These are phyloP conservation scores for Saturnispora bothae DNA, from an alignment of 805 yeast species.

Conservation along the genomic window DNA sequence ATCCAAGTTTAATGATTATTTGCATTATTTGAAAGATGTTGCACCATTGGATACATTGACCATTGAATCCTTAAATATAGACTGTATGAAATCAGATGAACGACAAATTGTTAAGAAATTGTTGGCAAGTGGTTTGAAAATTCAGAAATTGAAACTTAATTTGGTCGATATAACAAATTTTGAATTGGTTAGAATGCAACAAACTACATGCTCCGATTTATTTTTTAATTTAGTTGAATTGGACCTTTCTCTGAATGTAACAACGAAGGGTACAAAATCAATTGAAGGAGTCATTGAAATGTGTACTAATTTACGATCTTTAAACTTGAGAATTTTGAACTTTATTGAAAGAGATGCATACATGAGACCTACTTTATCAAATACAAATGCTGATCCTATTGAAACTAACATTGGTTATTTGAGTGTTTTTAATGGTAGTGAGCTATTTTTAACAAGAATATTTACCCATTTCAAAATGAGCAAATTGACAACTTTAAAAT, in stretches of 20 bases:
- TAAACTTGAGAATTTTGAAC: neutral
- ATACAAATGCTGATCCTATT: too few species aligned
- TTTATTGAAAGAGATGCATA: neutral
- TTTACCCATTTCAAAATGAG: slow-evolving; percentile 5
- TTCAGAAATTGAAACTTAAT: slow-evolving; percentile 2
- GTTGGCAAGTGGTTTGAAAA: slow-evolving; percentile 6
- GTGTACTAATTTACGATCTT: slow-evolving; percentile 2
- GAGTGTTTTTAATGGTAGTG: neutral
- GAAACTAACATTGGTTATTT: neutral
- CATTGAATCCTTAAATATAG: slow-evolving; percentile 2
- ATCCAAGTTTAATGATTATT: slow-evolving; percentile 1
- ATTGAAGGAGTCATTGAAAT: slow-evolving; percentile 6
- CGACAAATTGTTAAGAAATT: slow-evolving; percentile 3
- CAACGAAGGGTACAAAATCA: slow-evolving; percentile 9
- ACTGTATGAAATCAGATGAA: neutral
- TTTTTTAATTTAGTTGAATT: slow-evolving; percentile 2
- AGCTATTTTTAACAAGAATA: slow-evolving; percentile 3
- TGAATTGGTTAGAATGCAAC: slow-evolving; percentile 6
- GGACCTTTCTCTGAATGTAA: neutral
- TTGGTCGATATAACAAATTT: slow-evolving; percentile 2
- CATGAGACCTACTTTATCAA: too few species aligned
- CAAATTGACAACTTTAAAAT: neutral
- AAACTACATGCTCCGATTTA: slow-evolving; percentile 4
- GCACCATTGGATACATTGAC: slow-evolving; percentile 5
- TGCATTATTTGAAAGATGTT: slow-evolving; percentile 10